phyloP scores from a whole-genome alignment of 176 grass and related monocot species.

The Musa acuminata region DNA sequence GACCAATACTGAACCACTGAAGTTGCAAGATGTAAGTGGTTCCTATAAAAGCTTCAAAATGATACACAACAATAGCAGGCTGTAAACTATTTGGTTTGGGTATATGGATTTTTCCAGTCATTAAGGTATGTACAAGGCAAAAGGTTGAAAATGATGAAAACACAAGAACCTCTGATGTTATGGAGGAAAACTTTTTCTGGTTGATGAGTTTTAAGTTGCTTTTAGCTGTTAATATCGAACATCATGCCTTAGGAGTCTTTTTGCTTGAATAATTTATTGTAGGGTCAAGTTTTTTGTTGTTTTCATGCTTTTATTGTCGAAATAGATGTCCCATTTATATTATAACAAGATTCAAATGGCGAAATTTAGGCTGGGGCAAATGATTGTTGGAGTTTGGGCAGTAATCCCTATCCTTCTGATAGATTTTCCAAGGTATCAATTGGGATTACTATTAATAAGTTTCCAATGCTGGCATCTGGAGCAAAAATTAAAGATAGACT shows the following conservation, averaged over 20 bases:
- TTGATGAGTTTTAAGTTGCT: background rate
- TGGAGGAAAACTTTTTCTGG: background rate
- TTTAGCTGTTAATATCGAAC: background rate
- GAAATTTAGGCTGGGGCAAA: slow-evolving; percentile 40
- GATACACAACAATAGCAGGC: too few species aligned
- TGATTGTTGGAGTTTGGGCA: slow-evolving; percentile 52
- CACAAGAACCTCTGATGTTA: too few species aligned
- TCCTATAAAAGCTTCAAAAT: too few species aligned
- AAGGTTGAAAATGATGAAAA: too few species aligned
- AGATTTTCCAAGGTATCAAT: slow-evolving; percentile 84
- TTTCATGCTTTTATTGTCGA: background rate
- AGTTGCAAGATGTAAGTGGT: too few species aligned
- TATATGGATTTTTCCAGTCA: too few species aligned
- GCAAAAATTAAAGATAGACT: slow-evolving; percentile 22
- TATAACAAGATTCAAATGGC: background rate
- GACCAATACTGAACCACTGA: background rate
- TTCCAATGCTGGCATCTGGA: slow-evolving; percentile 29
- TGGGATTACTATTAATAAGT: slow-evolving; percentile 35
- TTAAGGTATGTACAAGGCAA: too few species aligned
- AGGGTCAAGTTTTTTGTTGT: background rate
- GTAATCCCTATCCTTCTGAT: slow-evolving; percentile 45
- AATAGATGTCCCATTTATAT: background rate
- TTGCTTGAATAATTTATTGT: background rate
- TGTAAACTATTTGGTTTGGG: too few species aligned
- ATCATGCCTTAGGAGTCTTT: too few species aligned